phyloP scores from a whole-genome alignment of 257 asterid genomes.

The Nicotiana tabacum region DNA sequence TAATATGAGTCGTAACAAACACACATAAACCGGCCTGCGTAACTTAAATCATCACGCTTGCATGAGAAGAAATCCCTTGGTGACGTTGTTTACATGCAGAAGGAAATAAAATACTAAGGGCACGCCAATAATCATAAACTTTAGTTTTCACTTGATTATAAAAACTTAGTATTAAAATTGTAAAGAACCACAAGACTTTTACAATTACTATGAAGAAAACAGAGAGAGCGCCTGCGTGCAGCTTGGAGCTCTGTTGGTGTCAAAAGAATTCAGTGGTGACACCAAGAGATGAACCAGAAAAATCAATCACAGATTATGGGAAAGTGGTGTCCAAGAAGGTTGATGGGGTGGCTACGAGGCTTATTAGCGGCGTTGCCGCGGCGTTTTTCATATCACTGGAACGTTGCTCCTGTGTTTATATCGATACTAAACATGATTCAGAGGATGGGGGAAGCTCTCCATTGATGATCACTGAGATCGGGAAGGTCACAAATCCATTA shows the following conservation, averaged over 20 bases:
- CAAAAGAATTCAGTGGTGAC: conserved; percentile 7
- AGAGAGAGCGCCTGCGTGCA: background rate
- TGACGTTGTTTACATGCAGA: background rate
- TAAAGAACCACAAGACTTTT: background rate
- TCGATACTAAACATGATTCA: conserved; percentile 48
- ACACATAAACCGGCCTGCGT: background rate
- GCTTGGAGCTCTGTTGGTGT: conserved; percentile 28
- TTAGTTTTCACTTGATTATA: background rate
- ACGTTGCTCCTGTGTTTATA: conserved; percentile 39
- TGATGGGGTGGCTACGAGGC: conserved; percentile 34
- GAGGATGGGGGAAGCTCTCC: conserved; percentile 32
- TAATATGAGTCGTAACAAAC: background rate
- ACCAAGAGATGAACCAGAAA: conserved; percentile 10
- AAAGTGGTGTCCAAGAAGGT: conserved; percentile 22
- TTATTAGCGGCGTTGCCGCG: conserved; percentile 30
- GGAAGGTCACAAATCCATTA: background rate
- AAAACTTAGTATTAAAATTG: background rate
- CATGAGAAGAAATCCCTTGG: background rate
- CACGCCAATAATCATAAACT: conserved; percentile 8
- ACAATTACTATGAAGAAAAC: background rate
- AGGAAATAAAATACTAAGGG: background rate
- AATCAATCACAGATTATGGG: conserved; percentile 15
- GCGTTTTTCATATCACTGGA: conserved; percentile 49
- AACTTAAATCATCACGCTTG: background rate
- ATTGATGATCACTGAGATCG: conserved; percentile 17